phyloP scores from a whole-genome alignment of 2,329 filamentous ascomycete species.

The Aspergillus fischeri region DNA sequence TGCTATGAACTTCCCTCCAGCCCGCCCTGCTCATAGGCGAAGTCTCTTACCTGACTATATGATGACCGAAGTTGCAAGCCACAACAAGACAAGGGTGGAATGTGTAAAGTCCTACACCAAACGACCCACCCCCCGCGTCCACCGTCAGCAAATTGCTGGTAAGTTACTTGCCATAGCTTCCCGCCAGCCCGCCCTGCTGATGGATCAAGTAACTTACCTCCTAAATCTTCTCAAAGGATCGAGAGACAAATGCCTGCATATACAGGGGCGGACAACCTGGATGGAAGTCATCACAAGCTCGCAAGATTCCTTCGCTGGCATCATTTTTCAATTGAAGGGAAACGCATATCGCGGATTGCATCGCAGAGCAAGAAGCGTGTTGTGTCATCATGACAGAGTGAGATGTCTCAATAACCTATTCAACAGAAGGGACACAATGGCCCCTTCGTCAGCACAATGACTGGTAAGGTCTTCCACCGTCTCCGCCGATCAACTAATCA shows the following conservation, averaged over 20 bases:
- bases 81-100: too few relatives aligned
- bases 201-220: neutral
- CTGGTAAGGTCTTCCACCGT: slow-evolving; percentile 10
- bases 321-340: neutral
- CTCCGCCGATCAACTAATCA: neutral
- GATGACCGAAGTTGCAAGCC: too few relatives aligned
- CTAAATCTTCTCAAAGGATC: neutral
- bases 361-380: neutral
- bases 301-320: neutral
- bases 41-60: neutral
- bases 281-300: neutral
- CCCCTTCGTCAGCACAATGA: slow-evolving; percentile 5
- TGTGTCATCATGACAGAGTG: neutral
- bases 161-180: neutral
- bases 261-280: neutral
- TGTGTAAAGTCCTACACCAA: too few relatives aligned
- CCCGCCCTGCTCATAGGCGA: neutral
- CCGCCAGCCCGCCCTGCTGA: neutral
- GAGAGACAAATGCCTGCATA: neutral
- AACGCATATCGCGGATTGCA: neutral
- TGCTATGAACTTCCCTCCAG: neutral
- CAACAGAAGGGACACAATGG: neutral
- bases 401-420: neutral
- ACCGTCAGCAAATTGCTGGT: neutral
- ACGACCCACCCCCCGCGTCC: neutral